phyloP scores from a whole-genome alignment of 2,329 filamentous ascomycete genomes.

The Monosporascus sp. region DNA sequence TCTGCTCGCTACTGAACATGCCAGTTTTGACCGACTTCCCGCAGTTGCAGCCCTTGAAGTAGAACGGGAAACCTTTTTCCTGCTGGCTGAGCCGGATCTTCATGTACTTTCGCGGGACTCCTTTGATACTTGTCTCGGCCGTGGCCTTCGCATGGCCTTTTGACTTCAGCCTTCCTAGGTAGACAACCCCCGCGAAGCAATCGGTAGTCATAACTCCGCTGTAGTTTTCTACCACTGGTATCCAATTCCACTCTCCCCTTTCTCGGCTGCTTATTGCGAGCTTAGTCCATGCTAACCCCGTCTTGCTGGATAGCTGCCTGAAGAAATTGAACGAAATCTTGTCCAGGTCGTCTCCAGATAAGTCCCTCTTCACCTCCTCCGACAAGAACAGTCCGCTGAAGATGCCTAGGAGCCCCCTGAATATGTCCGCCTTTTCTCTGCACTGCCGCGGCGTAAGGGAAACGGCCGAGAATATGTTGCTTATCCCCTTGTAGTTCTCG shows the following conservation, averaged over 20 bases:
- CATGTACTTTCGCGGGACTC: slow-evolving; percentile 19
- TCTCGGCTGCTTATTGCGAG: slow-evolving; percentile 21
- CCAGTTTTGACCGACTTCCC: slow-evolving; percentile 5
- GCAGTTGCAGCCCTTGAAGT: slow-evolving; percentile 17
- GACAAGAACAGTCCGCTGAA: slow-evolving; percentile 20
- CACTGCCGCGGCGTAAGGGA: slow-evolving; percentile 21
- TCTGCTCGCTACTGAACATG: slow-evolving; percentile 3
- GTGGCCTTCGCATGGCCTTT: slow-evolving; percentile 4
- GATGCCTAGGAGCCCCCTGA: slow-evolving; percentile 21
- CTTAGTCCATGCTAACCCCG: slow-evolving; percentile 20
- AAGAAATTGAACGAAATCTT: slow-evolving; percentile 23
- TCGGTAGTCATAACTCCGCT: slow-evolving; percentile 18
- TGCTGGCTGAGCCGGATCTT: slow-evolving; percentile 15
- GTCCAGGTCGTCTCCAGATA: slow-evolving; percentile 7
- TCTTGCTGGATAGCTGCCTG: slow-evolving; percentile 20
- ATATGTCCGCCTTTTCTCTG: slow-evolving; percentile 10
- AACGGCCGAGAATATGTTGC: slow-evolving; percentile 29
- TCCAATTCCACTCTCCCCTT: slow-evolving; percentile 21
- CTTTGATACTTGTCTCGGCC: slow-evolving; percentile 14
- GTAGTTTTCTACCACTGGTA: slow-evolving; percentile 16
- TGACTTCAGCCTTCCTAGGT: slow-evolving; percentile 13
- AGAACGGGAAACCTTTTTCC: slow-evolving; percentile 16
- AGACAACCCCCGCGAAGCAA: slow-evolving; percentile 20
- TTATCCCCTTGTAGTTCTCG: slow-evolving; percentile 25
- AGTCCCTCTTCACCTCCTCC: slow-evolving; percentile 9